These are phyloP conservation scores for Omphalotus olearius DNA, from an alignment of 1,284 basidiomycete genomes.

Conservation along the genomic window DNA sequence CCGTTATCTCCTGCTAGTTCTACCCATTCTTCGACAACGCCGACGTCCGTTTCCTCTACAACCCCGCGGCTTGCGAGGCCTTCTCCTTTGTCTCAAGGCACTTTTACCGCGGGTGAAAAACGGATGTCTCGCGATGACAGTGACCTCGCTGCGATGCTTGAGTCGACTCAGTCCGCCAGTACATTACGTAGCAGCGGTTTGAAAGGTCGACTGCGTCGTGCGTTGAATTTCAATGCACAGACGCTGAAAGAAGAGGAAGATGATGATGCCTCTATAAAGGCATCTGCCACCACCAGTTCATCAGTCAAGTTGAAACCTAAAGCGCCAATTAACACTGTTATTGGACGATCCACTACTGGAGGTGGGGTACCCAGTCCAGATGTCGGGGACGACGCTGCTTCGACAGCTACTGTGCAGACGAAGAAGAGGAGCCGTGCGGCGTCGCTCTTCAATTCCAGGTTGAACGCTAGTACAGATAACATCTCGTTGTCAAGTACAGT, in stretches of 20 bases:
- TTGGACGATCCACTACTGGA: conserved; percentile 17
- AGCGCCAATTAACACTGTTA: conserved; percentile 22
- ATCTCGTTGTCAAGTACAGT: conserved; percentile 97
- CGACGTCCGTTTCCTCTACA: conserved; percentile 32
- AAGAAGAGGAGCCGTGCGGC: conserved; percentile 70
- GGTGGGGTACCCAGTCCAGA: conserved; percentile 31
- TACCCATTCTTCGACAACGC: conserved; percentile 30
- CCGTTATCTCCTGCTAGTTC: conserved; percentile 32
- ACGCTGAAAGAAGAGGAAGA: conserved; percentile 60
- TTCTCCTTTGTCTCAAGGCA: conserved; percentile 73
- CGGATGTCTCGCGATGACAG: conserved; percentile 77
- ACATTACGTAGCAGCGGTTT: conserved; percentile 60
- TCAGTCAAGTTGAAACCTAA: conserved; percentile 28
- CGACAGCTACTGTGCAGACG: conserved; percentile 46
- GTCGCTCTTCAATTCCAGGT: conserved; percentile 82
- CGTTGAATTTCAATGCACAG: conserved; percentile 59
- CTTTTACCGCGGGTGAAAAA: conserved; percentile 59
- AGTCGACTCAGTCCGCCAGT: conserved; percentile 40
- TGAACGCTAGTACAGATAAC: conserved; percentile 95
- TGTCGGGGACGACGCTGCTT: conserved; percentile 23
- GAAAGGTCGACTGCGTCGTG: conserved; percentile 73
- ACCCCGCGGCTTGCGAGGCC: conserved; percentile 59
- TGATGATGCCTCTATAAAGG: conserved; percentile 41
- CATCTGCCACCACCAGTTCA: conserved; percentile 26
- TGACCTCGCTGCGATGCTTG: conserved; percentile 57